Base-by-base conservation (phyloP, 2,329 filamentous ascomycete species). In the Leptographium flavum region DNA sequence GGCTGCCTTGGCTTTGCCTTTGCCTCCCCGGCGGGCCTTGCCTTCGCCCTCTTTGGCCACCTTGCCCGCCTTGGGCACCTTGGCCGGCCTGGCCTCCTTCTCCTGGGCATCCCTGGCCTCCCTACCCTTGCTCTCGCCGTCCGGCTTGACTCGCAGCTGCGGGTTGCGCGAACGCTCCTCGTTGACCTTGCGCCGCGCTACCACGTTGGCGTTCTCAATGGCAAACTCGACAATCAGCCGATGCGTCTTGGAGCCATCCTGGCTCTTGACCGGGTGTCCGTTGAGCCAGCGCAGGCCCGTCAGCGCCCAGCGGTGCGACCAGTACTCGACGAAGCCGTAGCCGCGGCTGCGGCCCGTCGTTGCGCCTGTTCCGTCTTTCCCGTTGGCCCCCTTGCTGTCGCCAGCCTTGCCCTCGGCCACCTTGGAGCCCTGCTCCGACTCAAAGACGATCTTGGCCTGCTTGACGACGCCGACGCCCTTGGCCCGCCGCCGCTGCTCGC, bases 301-400 rank as follows among this genome's bases (percentile, higher is more conserved):
- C 33, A 98, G 71, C 14, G 92, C 92, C 70, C 83, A 90, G 42
- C 92, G 82, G 58, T 98, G 92, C 27, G 85, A 92, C 52, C 80
- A 83, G 64, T 95, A 98, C 65, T 98, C 92, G 53, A 98, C 83
- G 67, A 98, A 98, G 13, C 93, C 92, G 60, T 98, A 98, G 5
- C 92, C 92, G 60, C 90, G 77, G 60, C 84, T 92, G 58, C 84
- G 76, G 37, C 41, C 39, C 43, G n/a, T 25, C 19, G 15, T 14
- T 31, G 8, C 40, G 8, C 84, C 87, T 42, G 15, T 5, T 23
- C 28, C 25, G 37, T 13, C 58, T 83, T 41, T 27, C 5, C 17
- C 25, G 5, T 27, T 22, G 30, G 2, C 13, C 36, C 17, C 19
- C 5, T 15, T 8, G n/a, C 17, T 36, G 15, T 39, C n/a, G 39